Percentiles rank a stretch among this genome's conserved stretches.
Evolutionary conservation across 768 basidiomycete species (phyloP).

Genomic region (Mycena floridula): DNA sequence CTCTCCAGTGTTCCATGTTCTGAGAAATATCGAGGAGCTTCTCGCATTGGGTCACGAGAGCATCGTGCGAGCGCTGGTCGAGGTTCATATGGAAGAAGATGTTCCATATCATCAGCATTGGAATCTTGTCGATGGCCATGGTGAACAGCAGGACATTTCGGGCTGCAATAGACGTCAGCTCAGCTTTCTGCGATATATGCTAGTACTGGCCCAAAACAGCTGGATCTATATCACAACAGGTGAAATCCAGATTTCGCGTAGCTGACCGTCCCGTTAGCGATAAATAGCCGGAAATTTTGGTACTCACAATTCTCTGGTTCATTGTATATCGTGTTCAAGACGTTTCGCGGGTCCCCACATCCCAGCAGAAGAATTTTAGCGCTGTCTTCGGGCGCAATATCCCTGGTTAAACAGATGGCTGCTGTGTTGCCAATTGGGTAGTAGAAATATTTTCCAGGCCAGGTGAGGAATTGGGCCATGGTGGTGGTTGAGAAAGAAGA

Average conservation of each 20-base stretch:
- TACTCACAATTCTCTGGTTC: constrained; percentile 15
- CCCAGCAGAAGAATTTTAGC: constrained; percentile 37
- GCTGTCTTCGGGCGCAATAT: constrained; percentile 32
- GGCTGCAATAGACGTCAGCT: constrained; percentile 14
- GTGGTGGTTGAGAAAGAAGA: constrained; percentile 1
- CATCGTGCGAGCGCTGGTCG: constrained; percentile 16
- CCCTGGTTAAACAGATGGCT: constrained; percentile 34
- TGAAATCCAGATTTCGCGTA: constrained; percentile 25
- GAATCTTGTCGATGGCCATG: constrained; percentile 20
- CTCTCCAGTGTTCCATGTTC: constrained; percentile 19
- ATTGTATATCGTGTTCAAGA: constrained; percentile 33
- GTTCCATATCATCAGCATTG: constrained; percentile 21
- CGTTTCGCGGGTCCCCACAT: constrained; percentile 43
- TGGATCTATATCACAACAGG: constrained; percentile 33
- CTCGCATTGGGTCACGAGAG: constrained; percentile 20
- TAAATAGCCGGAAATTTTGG: not conserved
- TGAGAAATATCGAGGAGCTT: constrained; percentile 20
- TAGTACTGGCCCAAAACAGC: constrained; percentile 25
- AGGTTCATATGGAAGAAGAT: constrained; percentile 31
- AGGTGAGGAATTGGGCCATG: constrained; percentile 32
- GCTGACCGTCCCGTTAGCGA: not conserved
- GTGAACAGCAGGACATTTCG: constrained; percentile 31
- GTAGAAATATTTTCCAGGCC: constrained; percentile 35
- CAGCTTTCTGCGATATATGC: not conserved
- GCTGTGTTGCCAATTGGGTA: constrained; percentile 48